A percentile compares a stretch with the other conserved stretches of the same genome.
These are phyloP conservation scores for Hawksworthiomyces lignivorus DNA, from an alignment of 2,329 filamentous ascomycete genomes.

Conservation along the genomic window DNA sequence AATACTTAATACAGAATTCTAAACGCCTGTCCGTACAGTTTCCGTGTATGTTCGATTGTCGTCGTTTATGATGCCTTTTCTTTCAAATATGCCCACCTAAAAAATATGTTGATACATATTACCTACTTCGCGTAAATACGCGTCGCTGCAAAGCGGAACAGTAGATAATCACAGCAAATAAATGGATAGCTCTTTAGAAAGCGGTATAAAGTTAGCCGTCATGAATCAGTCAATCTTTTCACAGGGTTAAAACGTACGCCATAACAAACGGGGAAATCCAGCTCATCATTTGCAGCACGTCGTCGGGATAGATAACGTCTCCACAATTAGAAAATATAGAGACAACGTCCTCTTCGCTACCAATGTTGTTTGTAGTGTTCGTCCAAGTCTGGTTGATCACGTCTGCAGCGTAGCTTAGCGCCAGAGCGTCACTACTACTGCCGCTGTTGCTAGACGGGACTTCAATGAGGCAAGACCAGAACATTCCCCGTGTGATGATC, in stretches of 20 bases:
- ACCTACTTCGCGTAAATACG: too few species aligned
- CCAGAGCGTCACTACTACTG: background rate
- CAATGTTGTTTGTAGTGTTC: too few species aligned
- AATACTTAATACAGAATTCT: too few species aligned
- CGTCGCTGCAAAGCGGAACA: background rate
- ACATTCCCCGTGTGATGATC: constrained; percentile 1
- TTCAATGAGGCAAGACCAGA: constrained; percentile 1
- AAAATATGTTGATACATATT: too few species aligned
- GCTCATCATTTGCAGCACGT: background rate
- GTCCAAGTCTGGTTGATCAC: too few species aligned
- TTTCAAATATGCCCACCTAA: too few species aligned
- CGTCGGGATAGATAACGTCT: background rate
- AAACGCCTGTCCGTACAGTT: too few species aligned
- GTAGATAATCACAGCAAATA: background rate
- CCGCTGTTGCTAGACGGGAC: background rate
- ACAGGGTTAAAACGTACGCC: background rate
- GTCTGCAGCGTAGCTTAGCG: too few species aligned
- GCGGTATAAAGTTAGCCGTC: too few species aligned
- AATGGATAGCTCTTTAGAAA: background rate
- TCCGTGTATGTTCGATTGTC: too few species aligned
- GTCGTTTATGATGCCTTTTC: too few species aligned
- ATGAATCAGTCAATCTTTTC: too few species aligned
- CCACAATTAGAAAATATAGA: background rate
- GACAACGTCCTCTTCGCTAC: background rate
- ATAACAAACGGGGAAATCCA: constrained; percentile 2